Percentiles rank a stretch among this genome's conserved stretches.
phyloP scores from a whole-genome alignment of 2,329 filamentous ascomycete species.

The Aspergillus sp. region DNA sequence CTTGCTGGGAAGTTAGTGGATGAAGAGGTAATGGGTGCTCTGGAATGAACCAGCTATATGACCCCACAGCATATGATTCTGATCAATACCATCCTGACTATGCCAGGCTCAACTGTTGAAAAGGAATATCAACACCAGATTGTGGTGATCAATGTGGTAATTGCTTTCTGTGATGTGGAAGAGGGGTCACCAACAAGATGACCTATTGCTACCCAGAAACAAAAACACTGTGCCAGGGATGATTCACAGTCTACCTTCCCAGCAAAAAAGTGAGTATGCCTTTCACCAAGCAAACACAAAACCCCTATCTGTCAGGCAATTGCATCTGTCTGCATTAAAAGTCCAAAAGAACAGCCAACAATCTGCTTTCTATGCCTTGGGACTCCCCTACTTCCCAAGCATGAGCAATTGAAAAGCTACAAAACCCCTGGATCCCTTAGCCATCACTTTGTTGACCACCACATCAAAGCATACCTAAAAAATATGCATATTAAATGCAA shows the following conservation, averaged over 20 bases:
- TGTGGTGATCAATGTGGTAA: constrained; percentile 17
- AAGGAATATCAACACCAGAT: constrained; percentile 18
- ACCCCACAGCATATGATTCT: constrained; percentile 18
- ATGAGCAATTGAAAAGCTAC: constrained; percentile 7
- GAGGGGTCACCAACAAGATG: constrained; percentile 16
- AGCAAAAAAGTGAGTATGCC: constrained; percentile 1
- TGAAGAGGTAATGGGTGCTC: constrained; percentile 14
- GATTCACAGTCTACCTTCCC: constrained; percentile 10
- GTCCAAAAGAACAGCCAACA: constrained; percentile 9
- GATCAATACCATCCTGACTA: constrained; percentile 16
- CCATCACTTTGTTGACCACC: constrained; percentile 12
- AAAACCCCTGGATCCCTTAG: constrained; percentile 15
- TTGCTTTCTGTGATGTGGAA: constrained; percentile 19
- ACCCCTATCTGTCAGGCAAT: constrained; percentile 11
- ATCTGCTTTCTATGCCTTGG: constrained; percentile 16
- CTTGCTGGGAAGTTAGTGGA: constrained; percentile 6
- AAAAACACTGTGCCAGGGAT: constrained; percentile 3
- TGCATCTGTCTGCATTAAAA: constrained; percentile 11
- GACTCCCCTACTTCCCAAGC: constrained; percentile 8
- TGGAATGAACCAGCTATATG: constrained; percentile 16
- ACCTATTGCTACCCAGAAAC: constrained; percentile 5
- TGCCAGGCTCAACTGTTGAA: constrained; percentile 15
- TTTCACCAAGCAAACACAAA: too few relatives aligned
- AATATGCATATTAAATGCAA: constrained; percentile 11
- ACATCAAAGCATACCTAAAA: constrained; percentile 12